Conservation (phyloP, 116 monocot genomes). For the Posidonia oceanica region DNA sequence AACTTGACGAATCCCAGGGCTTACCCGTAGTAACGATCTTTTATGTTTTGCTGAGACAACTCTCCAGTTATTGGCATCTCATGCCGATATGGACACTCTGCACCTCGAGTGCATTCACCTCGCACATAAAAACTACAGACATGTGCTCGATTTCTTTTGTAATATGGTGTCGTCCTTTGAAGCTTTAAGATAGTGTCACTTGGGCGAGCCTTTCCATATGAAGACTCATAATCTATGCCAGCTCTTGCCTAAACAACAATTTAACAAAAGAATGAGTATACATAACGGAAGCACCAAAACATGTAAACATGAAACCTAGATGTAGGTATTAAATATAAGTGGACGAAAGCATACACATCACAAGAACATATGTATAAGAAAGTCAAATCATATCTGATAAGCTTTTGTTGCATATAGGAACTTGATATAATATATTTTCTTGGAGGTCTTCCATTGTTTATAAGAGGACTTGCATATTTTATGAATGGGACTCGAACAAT, state of each 20-base stretch:
- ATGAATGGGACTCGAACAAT: too few relatives aligned
- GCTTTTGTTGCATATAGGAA: too few relatives aligned
- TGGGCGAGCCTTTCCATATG: constrained; percentile 75
- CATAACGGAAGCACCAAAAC: background rate
- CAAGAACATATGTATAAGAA: too few relatives aligned
- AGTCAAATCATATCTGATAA: too few relatives aligned
- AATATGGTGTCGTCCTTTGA: constrained; percentile 95
- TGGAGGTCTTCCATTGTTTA: too few relatives aligned
- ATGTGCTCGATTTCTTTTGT: constrained; percentile 95
- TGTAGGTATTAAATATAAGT: too few relatives aligned
- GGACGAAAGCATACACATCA: too few relatives aligned
- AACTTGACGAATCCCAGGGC: background rate
- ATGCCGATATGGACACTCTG: constrained; percentile 98
- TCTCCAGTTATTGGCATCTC: constrained; percentile 97
- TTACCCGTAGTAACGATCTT: constrained; percentile 99
- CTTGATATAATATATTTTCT: too few relatives aligned
- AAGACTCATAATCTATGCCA: constrained; percentile 97
- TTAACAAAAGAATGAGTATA: constrained; percentile 5
- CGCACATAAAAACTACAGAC: constrained; percentile 93
- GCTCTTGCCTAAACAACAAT: constrained; percentile 60
- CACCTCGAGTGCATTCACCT: constrained; percentile 92
- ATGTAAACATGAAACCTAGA: background rate
- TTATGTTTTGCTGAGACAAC: constrained; percentile 94
- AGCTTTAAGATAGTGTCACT: constrained; percentile 96
- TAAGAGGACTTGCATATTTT: too few relatives aligned